These are phyloP conservation scores for Alisma plantagoaquatica DNA, from an alignment of 106 monocot genomes.

Conservation along the genomic window DNA sequence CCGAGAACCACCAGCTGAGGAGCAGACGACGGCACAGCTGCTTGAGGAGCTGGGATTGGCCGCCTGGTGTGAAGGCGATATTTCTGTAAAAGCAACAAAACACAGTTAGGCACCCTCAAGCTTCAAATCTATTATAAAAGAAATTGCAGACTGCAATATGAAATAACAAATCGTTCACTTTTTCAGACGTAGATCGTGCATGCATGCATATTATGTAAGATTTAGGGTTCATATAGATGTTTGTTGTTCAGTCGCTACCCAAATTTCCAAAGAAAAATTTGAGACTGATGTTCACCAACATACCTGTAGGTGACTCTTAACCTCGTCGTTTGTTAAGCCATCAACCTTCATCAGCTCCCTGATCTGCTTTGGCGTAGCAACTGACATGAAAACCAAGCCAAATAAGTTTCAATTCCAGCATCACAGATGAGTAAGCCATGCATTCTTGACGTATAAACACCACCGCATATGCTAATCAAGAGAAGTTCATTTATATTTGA, in stretches of 20 bases:
- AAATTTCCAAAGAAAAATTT: not conserved
- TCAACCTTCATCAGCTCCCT: constrained; percentile 20
- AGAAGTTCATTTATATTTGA: not conserved
- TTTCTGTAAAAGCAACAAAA: constrained; percentile 18
- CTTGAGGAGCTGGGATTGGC: not conserved
- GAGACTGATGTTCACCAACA: not conserved
- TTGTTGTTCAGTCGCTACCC: not conserved
- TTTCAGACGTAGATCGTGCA: not conserved
- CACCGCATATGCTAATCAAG: not conserved
- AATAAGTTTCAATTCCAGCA: not conserved
- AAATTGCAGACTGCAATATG: not conserved
- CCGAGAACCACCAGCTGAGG: constrained; percentile 6
- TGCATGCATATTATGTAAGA: not conserved
- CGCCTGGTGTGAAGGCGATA: constrained; percentile 29
- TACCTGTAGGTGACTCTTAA: constrained; percentile 21
- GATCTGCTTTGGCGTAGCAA: constrained; percentile 12
- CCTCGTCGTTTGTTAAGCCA: constrained; percentile 18
- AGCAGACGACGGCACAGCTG: not conserved
- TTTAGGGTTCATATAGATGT: not conserved
- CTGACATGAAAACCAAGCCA: not conserved
- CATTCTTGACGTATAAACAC: not conserved
- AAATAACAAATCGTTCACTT: no score
- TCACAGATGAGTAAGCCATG: not conserved
- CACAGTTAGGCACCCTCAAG: not conserved
- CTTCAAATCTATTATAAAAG: not conserved